Evolutionary conservation across 176 grass and related monocot genomes (phyloP).

Genomic region (Ananas comosus): DNA sequence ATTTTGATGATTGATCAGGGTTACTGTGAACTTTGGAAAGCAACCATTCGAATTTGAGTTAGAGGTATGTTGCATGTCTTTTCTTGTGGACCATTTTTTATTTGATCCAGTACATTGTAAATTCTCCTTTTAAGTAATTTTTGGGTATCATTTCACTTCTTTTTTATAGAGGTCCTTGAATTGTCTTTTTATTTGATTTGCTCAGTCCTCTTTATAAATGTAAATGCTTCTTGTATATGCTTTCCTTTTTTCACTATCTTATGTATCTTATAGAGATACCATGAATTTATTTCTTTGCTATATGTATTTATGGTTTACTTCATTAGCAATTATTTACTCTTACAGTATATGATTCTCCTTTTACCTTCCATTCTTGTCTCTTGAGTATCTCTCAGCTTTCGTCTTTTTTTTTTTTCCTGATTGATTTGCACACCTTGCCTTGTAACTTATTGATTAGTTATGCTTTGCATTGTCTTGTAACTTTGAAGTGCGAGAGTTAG

Average conservation of each 20-base stretch:
- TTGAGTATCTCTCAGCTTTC: not conserved
- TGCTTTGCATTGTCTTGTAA: not conserved
- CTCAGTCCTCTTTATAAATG: not conserved
- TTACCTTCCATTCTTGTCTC: not conserved
- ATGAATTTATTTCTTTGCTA: no score
- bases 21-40: slow-evolving; percentile 82
- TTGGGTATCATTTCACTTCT: no score
- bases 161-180: no score
- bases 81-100: not conserved
- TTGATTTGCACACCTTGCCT: not conserved
- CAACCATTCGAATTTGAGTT: slow-evolving; percentile 83
- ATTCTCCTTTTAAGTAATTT: no score
- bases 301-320: not conserved
- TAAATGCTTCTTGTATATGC: not conserved
- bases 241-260: not conserved
- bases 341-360: not conserved
- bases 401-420: not conserved
- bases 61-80: slow-evolving; percentile 34
- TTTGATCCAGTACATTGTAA: not conserved
- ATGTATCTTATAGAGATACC: no score
- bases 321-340: not conserved
- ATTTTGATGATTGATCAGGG: slow-evolving; percentile 33
- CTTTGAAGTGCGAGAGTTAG: not conserved
- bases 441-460: not conserved
- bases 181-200: not conserved